These are phyloP conservation scores for Ceratocystis huliohia DNA, from an alignment of 2,329 filamentous ascomycete species.

Conservation along the genomic window DNA sequence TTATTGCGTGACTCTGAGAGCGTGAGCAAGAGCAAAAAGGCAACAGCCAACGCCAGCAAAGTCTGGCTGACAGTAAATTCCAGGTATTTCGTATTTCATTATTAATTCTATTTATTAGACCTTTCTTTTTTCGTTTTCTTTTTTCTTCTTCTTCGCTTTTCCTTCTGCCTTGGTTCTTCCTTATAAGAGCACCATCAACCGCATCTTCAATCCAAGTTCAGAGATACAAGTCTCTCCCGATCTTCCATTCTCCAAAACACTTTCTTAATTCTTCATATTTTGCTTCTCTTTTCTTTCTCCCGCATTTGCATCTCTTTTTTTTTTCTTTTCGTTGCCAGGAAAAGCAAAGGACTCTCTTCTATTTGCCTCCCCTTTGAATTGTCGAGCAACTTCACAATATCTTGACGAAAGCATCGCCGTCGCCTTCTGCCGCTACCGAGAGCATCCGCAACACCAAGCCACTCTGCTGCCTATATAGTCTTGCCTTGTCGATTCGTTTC, in stretches of 20 bases:
- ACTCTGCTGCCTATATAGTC: too few relatives aligned
- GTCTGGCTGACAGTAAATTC: constrained; percentile 1
- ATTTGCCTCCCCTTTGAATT: background rate
- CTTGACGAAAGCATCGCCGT: background rate
- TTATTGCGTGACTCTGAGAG: constrained; percentile 1
- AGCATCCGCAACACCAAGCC: background rate
- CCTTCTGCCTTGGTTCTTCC: background rate
- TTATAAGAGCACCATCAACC: background rate
- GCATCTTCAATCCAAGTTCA: background rate
- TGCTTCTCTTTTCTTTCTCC: background rate
- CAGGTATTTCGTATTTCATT: too few relatives aligned
- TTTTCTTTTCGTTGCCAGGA: background rate
- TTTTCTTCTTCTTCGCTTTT: background rate
- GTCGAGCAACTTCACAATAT: background rate
- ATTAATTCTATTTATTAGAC: background rate
- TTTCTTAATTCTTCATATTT: background rate
- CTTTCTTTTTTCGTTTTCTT: background rate
- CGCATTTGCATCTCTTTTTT: background rate
- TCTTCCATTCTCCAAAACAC: background rate
- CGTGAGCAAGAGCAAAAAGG: background rate
- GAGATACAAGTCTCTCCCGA: background rate
- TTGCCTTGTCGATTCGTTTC: too few relatives aligned
- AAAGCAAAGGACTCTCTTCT: background rate
- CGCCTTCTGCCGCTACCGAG: background rate
- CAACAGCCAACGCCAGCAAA: background rate